Percentiles rank a stretch among this genome's conserved stretches.
These are phyloP conservation scores for Ophiognomonia clavigignenti-juglandacearum DNA, from an alignment of 2,329 filamentous ascomycete genomes.

Conservation along the genomic window DNA sequence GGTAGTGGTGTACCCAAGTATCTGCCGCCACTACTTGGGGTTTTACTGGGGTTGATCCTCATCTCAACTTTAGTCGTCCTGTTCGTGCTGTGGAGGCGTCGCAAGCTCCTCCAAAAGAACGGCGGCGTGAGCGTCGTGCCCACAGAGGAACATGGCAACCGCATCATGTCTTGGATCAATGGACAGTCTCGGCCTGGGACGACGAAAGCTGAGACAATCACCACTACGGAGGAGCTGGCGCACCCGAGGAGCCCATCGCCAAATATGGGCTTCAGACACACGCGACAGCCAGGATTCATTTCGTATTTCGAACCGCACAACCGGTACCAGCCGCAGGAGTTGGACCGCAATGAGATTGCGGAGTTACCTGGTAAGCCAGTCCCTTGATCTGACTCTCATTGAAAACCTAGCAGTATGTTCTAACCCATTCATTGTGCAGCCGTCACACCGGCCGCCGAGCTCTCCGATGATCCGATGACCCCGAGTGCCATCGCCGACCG, in stretches of 20 bases:
- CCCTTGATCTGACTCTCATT: background rate
- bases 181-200: constrained; percentile 31
- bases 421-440: constrained; percentile 21
- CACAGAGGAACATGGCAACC: constrained; percentile 41
- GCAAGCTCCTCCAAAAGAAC: constrained; percentile 35
- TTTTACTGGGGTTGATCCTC: constrained; percentile 54
- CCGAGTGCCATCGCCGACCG: constrained; percentile 34
- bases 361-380: constrained; percentile 41
- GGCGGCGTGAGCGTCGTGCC: constrained; percentile 31
- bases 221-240: constrained; percentile 38
- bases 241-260: constrained; percentile 20
- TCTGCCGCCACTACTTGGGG: constrained; percentile 58
- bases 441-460: constrained; percentile 39
- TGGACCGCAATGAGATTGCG: constrained; percentile 37
- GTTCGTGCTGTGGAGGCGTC: constrained; percentile 48
- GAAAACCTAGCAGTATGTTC: background rate
- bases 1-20: constrained; percentile 46
- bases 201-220: constrained; percentile 40
- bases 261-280: constrained; percentile 21
- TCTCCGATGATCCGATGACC: constrained; percentile 38
- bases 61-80: constrained; percentile 46
- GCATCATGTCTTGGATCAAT: constrained; percentile 49
- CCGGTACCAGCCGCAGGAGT: constrained; percentile 27
- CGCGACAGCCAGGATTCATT: constrained; percentile 25
- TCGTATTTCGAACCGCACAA: constrained; percentile 6